phyloP scores from a whole-genome alignment of 495 filamentous ascomycete species.

The Thermochaetoides thermophila region DNA sequence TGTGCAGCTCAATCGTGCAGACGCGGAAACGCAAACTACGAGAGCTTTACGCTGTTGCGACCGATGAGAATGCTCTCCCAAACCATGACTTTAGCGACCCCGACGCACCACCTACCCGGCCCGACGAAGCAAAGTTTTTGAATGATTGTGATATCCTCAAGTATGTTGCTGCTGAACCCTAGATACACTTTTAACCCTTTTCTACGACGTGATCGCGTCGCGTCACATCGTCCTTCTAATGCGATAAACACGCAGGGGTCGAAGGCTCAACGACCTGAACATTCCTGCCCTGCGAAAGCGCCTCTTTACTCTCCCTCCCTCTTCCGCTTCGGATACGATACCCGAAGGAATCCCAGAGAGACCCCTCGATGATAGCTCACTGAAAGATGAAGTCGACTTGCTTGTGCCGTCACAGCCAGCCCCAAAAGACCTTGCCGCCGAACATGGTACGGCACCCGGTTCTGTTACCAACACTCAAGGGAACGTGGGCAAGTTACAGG shows the following conservation, averaged over 20 bases:
- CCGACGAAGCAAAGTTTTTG: conserved; percentile 50
- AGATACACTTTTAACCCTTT: conserved; percentile 4
- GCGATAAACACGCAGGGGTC: conserved; percentile 38
- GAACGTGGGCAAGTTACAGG: not conserved
- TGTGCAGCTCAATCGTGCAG: conserved; percentile 52
- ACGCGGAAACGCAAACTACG: conserved; percentile 74
- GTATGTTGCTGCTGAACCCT: conserved; percentile 36
- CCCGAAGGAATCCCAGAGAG: too few relatives aligned
- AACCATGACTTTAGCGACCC: conserved; percentile 26
- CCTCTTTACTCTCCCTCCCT: too few relatives aligned
- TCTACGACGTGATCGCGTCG: conserved; percentile 12
- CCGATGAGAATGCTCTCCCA: conserved; percentile 30
- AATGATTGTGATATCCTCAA: conserved; percentile 58
- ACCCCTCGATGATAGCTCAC: too few relatives aligned
- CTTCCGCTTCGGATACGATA: too few relatives aligned
- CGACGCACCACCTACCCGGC: conserved; percentile 33
- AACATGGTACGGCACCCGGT: too few relatives aligned
- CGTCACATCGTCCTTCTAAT: conserved; percentile 3
- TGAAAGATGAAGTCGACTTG: too few relatives aligned
- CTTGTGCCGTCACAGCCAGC: too few relatives aligned
- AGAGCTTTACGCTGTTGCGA: conserved; percentile 55
- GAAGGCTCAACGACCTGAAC: conserved; percentile 52
- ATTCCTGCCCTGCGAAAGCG: conserved; percentile 43
- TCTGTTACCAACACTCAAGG: not conserved
- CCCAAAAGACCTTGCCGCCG: not conserved